Evolutionary conservation across 2,329 filamentous ascomycete species (phyloP), one percentile per base, ranked within the genome.

Genomic region (Apiospora marii): DNA sequence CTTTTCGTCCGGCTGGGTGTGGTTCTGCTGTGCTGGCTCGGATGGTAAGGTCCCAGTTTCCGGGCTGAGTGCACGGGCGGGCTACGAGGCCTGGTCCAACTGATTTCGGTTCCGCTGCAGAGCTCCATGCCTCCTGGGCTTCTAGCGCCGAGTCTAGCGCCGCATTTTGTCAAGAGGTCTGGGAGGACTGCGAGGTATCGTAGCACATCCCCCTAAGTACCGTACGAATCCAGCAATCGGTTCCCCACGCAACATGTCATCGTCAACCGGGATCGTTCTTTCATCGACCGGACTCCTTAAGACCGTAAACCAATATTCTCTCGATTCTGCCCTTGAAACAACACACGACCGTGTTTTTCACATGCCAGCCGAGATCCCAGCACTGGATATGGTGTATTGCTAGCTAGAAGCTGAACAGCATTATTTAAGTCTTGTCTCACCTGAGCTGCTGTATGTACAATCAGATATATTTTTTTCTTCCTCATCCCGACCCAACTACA

Each of bases 191-290:
- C 4, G n/a, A 14, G n/a, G 27, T 13, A 24, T 64, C 58, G 58
- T 64, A 64, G 58, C 58, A 64, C 58, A 41, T 41, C 34, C 14
- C 14, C 43, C 48, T 10, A 30, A 49, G 43, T 49, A 49, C 67
- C 46, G 43, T 34, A 68, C 46, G 43, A 49, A 68, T 46, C 43
- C 24, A 68, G 67, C 43, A 48, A 30, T 49, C 67, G 44, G 46
- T 46, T 46, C 67, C 67, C 67, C 67, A 49, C 67, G 67, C 67
- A 69, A 69, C 67, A 69, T 69, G 67, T 69, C 67, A 69, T 69
- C 43, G 44, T 69, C 44, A 49, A 37, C 67, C 67, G 58, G 58
- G 58, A 41, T 64, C 58, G 58, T 64, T 64, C 58, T 64, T 41
- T 24, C 41, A 41, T 64, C 34, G 58, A 48, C 30, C 30, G 43